These are phyloP conservation scores for Heterobasidion parviporum DNA, from an alignment of 1,284 basidiomycete species.

Conservation along the genomic window DNA sequence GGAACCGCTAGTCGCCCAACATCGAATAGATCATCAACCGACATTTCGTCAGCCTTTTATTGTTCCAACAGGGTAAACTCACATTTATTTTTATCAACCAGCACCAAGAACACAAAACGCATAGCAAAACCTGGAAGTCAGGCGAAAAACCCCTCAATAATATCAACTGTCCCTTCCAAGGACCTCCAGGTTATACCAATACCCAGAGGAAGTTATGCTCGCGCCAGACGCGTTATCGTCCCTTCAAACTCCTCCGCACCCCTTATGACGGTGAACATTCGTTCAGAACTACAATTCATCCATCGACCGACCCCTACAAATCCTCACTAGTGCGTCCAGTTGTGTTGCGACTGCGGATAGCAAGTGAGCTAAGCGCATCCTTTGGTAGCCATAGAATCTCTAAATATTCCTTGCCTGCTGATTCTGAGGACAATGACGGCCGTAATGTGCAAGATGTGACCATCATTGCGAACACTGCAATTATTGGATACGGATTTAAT, in stretches of 20 bases:
- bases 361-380: conserved; percentile 7
- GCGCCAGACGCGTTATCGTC: conserved; percentile 34
- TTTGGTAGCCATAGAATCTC: conserved; percentile 28
- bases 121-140: too few species aligned
- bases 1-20: background rate
- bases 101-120: too few species aligned
- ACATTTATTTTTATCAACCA: too few species aligned
- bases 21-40: background rate
- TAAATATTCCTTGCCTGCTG: conserved; percentile 32
- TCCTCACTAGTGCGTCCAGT: background rate
- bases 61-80: too few species aligned
- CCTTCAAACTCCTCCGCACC: conserved; percentile 25
- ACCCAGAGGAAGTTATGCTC: conserved; percentile 30
- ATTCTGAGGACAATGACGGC: conserved; percentile 29
- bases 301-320: conserved; percentile 24
- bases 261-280: conserved; percentile 40
- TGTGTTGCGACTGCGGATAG: conserved; percentile 3
- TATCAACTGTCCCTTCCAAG: too few species aligned
- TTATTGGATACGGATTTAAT: conserved; percentile 11
- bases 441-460: conserved; percentile 32
- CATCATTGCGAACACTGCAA: conserved; percentile 34
- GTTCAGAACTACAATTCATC: conserved; percentile 43
- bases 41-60: too few species aligned
- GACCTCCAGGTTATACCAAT: conserved; percentile 13
- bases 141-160: too few species aligned